phyloP scores from a whole-genome alignment of 2,329 filamentous ascomycete genomes.

The Fusarium decemcellulare region DNA sequence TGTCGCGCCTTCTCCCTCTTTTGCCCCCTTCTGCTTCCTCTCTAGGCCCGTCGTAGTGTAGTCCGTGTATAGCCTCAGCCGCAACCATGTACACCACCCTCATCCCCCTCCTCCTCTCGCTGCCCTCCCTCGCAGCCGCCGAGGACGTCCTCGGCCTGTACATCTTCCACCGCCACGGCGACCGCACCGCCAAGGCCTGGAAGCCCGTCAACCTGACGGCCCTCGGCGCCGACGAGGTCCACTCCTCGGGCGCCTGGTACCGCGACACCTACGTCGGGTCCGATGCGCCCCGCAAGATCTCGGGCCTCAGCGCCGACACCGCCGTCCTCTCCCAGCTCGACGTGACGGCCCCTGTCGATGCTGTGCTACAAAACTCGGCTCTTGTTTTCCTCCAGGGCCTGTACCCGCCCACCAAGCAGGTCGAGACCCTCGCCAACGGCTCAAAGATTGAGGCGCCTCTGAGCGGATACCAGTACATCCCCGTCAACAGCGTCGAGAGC shows the following conservation, averaged over 20 bases:
- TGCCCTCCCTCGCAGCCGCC: slow-evolving; percentile 55
- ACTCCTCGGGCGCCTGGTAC: slow-evolving; percentile 81
- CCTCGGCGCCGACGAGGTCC: slow-evolving; percentile 84
- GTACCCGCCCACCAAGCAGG: slow-evolving; percentile 80
- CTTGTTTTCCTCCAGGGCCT: slow-evolving; percentile 86
- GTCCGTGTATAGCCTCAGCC: slow-evolving; percentile 21
- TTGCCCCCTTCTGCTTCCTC: background rate
- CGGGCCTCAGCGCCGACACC: slow-evolving; percentile 74
- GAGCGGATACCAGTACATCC: slow-evolving; percentile 87
- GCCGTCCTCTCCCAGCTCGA: slow-evolving; percentile 80
- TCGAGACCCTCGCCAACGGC: slow-evolving; percentile 80
- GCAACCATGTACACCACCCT: slow-evolving; percentile 58
- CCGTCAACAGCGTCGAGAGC: slow-evolving; percentile 73
- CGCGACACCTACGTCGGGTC: slow-evolving; percentile 80
- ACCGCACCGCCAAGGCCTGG: slow-evolving; percentile 84
- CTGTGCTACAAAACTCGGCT: slow-evolving; percentile 85
- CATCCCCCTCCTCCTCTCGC: slow-evolving; percentile 54
- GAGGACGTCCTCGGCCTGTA: slow-evolving; percentile 87
- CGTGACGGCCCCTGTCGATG: slow-evolving; percentile 80
- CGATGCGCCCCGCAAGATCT: slow-evolving; percentile 72
- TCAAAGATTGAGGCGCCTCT: slow-evolving; percentile 76
- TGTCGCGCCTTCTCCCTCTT: background rate
- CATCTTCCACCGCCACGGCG: slow-evolving; percentile 92
- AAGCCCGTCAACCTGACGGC: slow-evolving; percentile 81
- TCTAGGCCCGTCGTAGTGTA: background rate